Base-by-base conservation (phyloP, 2,329 filamentous ascomycete species). In the Coniochaeta ligniaria region DNA sequence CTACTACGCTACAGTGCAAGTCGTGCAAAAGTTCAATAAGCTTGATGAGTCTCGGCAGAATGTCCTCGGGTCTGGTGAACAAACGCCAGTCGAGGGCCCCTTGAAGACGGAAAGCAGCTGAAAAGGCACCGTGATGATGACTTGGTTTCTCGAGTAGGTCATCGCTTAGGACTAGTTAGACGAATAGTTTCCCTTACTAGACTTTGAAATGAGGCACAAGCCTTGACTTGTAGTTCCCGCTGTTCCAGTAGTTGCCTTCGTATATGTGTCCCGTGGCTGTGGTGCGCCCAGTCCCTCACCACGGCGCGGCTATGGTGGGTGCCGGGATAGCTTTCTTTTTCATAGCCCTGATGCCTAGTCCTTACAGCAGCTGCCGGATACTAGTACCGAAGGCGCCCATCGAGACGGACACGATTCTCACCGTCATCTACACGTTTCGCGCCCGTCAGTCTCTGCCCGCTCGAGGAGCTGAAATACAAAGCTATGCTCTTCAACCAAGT, bases 1-100 rank as follows among this genome's bases (percentile, higher is more conserved):
- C 59, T 78, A 75, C 57, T 78, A 74, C 68, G 75, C 76, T 26
- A 78, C 76, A 1, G 50, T 76, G 26, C 70, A 73, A 59, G 74
- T 79, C 12, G 70, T 78, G 9, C 64, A 66, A 28, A 78, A 75
- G 62, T 77, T 76, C 60, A 67, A 73, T 22, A 58, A 73, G 60
- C 64, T 69, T 45, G 68, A 70, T 16, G 47, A 54, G 47, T 20
- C 41, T 43, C 41, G 41, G 41, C 41, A 43, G 41, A 43, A 43
- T 43, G 41, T 43, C 17, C 41, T 22, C 41, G 41, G 17, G 41
- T 43, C 41, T 20, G 41, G 41, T 43, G 14, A 22, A 43, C 14
- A 43, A 43, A 43, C 41, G 41, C 41, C 41, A 20, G 17, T 43
- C 41, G 41, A 43, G 41, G 41, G 41, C 41, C 14, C 14, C 12